Evolutionary conservation across 805 yeast species (phyloP).

Genomic region (Lipomyces spencermartinsiae): DNA sequence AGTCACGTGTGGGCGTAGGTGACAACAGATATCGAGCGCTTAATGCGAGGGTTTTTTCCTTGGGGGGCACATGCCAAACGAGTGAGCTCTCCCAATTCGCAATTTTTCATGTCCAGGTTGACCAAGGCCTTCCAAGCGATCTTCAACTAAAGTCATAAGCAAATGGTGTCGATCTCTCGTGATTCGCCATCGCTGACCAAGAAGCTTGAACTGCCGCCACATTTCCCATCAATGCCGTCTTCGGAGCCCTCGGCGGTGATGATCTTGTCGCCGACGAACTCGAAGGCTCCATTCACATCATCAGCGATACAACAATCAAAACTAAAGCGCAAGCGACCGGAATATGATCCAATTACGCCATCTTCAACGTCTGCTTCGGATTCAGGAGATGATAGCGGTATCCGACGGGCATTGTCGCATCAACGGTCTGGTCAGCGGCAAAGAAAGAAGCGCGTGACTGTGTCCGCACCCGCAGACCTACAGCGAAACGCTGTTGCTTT

Average conservation of each 20-base stretch:
- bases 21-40: neutral
- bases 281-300: constrained; percentile 2
- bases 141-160: neutral
- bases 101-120: neutral
- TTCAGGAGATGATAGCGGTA: constrained; percentile 10
- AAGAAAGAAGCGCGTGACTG: constrained; percentile 2
- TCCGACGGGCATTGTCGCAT: neutral
- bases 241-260: constrained; percentile 12
- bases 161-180: constrained; percentile 20
- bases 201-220: neutral
- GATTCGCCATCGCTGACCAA: constrained; percentile 16
- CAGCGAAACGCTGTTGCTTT: neutral
- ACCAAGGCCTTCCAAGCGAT: neutral
- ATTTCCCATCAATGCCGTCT: constrained; percentile 9
- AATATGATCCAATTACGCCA: constrained; percentile 11
- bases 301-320: neutral
- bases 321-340: constrained; percentile 10
- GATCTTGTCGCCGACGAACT: neutral
- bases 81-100: neutral
- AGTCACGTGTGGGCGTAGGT: neutral
- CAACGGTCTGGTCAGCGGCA: neutral
- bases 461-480: neutral
- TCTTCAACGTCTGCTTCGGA: constrained; percentile 12
- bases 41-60: neutral
- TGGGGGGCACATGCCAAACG: neutral